Percentiles rank a stretch among this genome's conserved stretches.
phyloP scores from a whole-genome alignment of 352 stramenopile genomes.

The Phytophthora syringae region DNA sequence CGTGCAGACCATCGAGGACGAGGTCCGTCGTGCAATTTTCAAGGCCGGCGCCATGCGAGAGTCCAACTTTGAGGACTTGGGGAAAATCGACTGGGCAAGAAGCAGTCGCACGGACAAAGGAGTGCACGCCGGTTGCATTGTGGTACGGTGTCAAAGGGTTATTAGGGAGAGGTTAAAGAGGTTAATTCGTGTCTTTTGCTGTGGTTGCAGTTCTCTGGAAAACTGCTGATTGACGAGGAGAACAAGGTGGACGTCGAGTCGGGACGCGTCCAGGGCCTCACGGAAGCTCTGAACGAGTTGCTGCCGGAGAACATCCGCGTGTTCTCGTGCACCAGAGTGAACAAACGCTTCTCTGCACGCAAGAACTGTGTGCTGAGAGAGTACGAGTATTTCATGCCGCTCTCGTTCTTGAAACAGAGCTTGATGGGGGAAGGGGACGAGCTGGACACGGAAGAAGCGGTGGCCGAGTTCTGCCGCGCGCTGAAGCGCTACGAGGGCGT shows the following conservation, averaged over 20 bases:
- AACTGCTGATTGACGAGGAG: slow-evolving; percentile 87
- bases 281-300: slow-evolving; percentile 75
- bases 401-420: slow-evolving; percentile 72
- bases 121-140: slow-evolving; percentile 90
- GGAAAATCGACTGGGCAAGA: slow-evolving; percentile 91
- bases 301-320: slow-evolving; percentile 85
- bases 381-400: slow-evolving; percentile 93
- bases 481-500: slow-evolving; percentile 84
- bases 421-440: slow-evolving; percentile 27
- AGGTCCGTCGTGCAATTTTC: slow-evolving; percentile 82
- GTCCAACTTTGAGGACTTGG: slow-evolving; percentile 88
- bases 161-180: background rate
- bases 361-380: slow-evolving; percentile 88
- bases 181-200: background rate
- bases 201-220: slow-evolving; percentile 76
- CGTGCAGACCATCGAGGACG: slow-evolving; percentile 87
- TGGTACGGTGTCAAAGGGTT: slow-evolving; percentile 50
- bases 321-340: slow-evolving; percentile 89
- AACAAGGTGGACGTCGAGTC: slow-evolving; percentile 60
- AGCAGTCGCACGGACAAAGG: slow-evolving; percentile 93
- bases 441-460: slow-evolving; percentile 48
- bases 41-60: slow-evolving; percentile 83
- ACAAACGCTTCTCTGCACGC: slow-evolving; percentile 90
- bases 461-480: slow-evolving; percentile 53
- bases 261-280: slow-evolving; percentile 63